Conservation (phyloP, 768 basidiomycete genomes). For the Nevesoporus exiguus region DNA sequence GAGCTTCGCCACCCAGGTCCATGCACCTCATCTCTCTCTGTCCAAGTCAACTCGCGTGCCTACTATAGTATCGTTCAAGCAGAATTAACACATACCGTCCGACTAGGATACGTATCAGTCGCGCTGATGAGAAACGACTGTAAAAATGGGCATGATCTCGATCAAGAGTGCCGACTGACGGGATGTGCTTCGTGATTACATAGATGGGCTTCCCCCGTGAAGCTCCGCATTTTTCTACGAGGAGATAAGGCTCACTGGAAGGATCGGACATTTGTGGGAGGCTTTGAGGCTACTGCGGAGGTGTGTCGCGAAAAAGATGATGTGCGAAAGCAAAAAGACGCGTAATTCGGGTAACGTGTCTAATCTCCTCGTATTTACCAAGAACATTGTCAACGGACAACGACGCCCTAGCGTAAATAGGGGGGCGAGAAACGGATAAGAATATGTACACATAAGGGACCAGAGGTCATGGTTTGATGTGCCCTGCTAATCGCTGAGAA, state of each 20-base stretch:
- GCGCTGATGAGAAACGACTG: constrained; percentile 23
- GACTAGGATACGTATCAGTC: constrained; percentile 30
- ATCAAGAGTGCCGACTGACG: constrained; percentile 32
- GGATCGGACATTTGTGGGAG: constrained; percentile 22
- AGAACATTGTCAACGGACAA: constrained; percentile 25
- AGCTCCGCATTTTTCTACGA: constrained; percentile 42
- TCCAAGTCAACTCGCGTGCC: constrained; percentile 10
- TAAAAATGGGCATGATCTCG: constrained; percentile 15
- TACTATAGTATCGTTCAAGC: neutral
- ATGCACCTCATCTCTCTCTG: constrained; percentile 44
- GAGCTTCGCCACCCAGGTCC: constrained; percentile 40
- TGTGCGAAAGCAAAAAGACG: constrained; percentile 27
- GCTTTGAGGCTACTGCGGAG: constrained; percentile 10
- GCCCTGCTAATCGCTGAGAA: constrained; percentile 21
- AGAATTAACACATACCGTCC: constrained; percentile 28
- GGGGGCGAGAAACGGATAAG: constrained; percentile 29
- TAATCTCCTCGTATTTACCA: constrained; percentile 29
- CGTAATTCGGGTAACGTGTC: constrained; percentile 27
- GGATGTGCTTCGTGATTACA: constrained; percentile 40
- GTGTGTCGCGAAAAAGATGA: constrained; percentile 14
- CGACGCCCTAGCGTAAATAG: constrained; percentile 25
- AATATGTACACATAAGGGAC: constrained; percentile 31
- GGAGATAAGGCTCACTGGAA: constrained; percentile 32
- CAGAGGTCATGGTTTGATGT: constrained; percentile 23
- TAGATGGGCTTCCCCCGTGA: constrained; percentile 41